A percentile compares a stretch with the other conserved stretches of the same genome.
These are phyloP conservation scores for Gloeostereum incarnatum DNA, from an alignment of 768 basidiomycete genomes.

Conservation along the genomic window DNA sequence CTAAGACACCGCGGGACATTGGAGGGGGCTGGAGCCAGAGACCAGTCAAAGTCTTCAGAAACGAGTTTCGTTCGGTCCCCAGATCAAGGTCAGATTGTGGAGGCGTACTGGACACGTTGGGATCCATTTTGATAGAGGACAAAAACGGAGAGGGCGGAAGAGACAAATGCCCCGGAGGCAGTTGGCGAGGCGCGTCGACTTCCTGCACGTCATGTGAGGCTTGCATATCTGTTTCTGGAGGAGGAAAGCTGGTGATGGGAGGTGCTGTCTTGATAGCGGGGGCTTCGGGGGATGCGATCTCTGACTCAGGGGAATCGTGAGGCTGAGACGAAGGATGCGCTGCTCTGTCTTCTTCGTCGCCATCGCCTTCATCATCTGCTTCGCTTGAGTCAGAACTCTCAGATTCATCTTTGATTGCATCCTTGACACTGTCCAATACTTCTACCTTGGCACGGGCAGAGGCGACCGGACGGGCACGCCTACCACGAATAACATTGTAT, in stretches of 20 bases:
- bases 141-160: slow-evolving; percentile 54
- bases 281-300: slow-evolving; percentile 14
- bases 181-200: not conserved
- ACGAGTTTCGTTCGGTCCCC: slow-evolving; percentile 52
- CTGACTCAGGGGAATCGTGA: slow-evolving; percentile 18
- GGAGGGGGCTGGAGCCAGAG: slow-evolving; percentile 63
- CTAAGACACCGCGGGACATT: slow-evolving; percentile 43
- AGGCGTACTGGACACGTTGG: slow-evolving; percentile 30
- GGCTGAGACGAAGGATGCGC: no score
- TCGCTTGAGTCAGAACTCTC: slow-evolving; percentile 61
- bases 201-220: not conserved
- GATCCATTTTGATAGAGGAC: slow-evolving; percentile 23
- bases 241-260: slow-evolving; percentile 9
- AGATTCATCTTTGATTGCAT: slow-evolving; percentile 79
- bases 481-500: slow-evolving; percentile 81
- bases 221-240: slow-evolving; percentile 1
- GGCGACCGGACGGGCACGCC: slow-evolving; percentile 83
- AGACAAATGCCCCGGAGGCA: slow-evolving; percentile 22
- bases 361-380: slow-evolving; percentile 48
- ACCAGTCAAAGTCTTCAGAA: slow-evolving; percentile 77
- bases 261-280: slow-evolving; percentile 15
- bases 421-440: slow-evolving; percentile 81
- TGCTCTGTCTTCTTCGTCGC: slow-evolving; percentile 15
- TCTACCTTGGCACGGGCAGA: slow-evolving; percentile 83
- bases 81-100: slow-evolving; percentile 47